Evolutionary conservation across 441 rosid species (phyloP), one percentile per base, ranked within the genome.

Genomic region (Metrosideros polymorpha): DNA sequence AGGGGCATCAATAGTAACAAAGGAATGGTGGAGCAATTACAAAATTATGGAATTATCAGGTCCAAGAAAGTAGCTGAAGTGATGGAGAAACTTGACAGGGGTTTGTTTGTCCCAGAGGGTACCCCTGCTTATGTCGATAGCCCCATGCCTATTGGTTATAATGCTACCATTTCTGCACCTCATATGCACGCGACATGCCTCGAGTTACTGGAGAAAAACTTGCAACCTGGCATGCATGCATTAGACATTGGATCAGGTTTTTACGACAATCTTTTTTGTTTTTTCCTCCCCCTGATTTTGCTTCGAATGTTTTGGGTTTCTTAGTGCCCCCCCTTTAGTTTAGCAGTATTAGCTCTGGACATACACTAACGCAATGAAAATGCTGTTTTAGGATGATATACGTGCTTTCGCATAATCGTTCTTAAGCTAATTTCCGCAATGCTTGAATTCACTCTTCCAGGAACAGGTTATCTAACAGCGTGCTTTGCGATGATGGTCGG

Each of bases 121-220:
- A 85, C 92, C 25, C 92, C 94, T 6, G 91, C 99, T 88, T 97
- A 97, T 88, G 91, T 92, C 42, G 99, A 97, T 84, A 93, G 93
- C 84, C 99, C 99, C 29, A 87, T 95, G 96, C 50, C 96, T 27
- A 96, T 97, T 84, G 98, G 99, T 47, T 94, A 94, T 85, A 97
- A 96, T 91, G 99, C 93, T 30, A 96, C 99, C 56, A 97, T 97
- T 77, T 96, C 98, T 85, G 99, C 99, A 13, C 99, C 99, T 87
- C 98, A 97, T 91, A 96, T 97, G 99, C 99, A 97, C 83, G 99
- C 97, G 29, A 94, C 91, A 76, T 96, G 99, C 92, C 98, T 97
- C 86, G 93, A 95, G 82, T 90, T 97, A 89, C 92, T 97, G 87
- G 95, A 95, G 90, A 90, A 93, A 49, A 85, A 95, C 91, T 88